Evolutionary conservation across 2,329 filamentous ascomycete genomes (phyloP).

Genomic region (Xylariales sp.): DNA sequence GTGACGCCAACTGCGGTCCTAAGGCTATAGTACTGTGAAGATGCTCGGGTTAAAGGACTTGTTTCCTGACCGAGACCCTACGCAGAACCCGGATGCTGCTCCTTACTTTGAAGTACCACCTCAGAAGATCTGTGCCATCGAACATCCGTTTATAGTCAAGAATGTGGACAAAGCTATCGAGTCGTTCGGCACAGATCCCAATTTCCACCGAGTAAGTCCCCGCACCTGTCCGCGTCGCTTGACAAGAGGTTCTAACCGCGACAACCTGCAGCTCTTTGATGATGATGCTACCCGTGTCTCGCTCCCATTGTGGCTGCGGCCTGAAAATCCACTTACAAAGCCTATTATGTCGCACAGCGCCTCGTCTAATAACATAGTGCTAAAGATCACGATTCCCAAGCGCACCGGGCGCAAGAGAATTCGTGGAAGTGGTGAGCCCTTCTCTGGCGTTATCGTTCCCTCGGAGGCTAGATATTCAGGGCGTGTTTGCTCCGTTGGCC

Average conservation of each 20-base stretch:
- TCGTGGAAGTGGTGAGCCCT: constrained; percentile 67
- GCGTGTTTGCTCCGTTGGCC: constrained; percentile 37
- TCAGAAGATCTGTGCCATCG: constrained; percentile 34
- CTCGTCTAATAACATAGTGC: constrained; percentile 73
- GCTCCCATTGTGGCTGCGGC: constrained; percentile 70
- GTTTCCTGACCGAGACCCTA: constrained; percentile 6
- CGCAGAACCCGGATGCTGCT: constrained; percentile 8
- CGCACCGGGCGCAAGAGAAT: constrained; percentile 83
- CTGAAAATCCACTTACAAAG: constrained; percentile 72
- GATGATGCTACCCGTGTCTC: constrained; percentile 36
- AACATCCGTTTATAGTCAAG: constrained; percentile 38
- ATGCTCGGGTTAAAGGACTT: constrained; percentile 12
- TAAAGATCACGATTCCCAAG: constrained; percentile 83
- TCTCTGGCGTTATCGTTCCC: constrained; percentile 39
- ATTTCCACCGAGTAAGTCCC: constrained; percentile 32
- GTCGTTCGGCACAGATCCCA: constrained; percentile 33
- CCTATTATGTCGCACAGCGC: constrained; percentile 74
- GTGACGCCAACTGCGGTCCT: too few relatives aligned
- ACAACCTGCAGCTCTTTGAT: constrained; percentile 18
- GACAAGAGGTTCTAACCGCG: background rate
- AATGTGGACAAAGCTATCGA: constrained; percentile 37
- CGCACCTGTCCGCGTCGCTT: background rate
- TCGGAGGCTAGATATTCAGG: constrained; percentile 20
- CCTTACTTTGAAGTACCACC: constrained; percentile 9
- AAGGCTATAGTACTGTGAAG: background rate